These are phyloP conservation scores for Syncephalastrum contaminatum DNA, from an alignment of 371 early-diverging fungal species.

Conservation along the genomic window DNA sequence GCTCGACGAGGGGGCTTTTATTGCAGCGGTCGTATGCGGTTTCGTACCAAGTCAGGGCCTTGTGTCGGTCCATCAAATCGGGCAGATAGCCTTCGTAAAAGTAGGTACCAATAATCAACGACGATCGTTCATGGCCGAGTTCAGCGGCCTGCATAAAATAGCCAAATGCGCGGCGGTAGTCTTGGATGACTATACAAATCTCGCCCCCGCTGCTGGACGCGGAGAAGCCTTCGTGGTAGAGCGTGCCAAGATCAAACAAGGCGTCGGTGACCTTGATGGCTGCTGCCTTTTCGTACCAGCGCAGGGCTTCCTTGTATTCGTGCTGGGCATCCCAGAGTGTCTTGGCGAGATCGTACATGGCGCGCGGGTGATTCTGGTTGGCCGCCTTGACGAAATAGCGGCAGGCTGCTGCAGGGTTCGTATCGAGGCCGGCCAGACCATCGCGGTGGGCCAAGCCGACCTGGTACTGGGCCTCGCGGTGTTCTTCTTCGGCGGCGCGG, in stretches of 20 bases:
- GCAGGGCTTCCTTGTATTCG: slow-evolving; percentile 26
- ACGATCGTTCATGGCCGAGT: slow-evolving; percentile 8
- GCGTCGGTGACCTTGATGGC: slow-evolving; percentile 12
- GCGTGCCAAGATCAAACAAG: slow-evolving; percentile 10
- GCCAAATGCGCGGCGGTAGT: slow-evolving; percentile 13
- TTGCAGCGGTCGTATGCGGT: slow-evolving; percentile 7
- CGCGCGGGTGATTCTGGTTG: slow-evolving; percentile 27
- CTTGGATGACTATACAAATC: slow-evolving; percentile 8
- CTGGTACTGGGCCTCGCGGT: slow-evolving; percentile 29
- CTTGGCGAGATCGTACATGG: slow-evolving; percentile 26
- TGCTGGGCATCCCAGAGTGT: slow-evolving; percentile 19
- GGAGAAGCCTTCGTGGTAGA: slow-evolving; percentile 19
- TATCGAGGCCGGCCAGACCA: slow-evolving; percentile 26
- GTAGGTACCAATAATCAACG: slow-evolving; percentile 21
- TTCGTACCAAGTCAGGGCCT: slow-evolving; percentile 17
- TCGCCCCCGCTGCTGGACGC: neutral
- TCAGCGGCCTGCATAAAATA: slow-evolving; percentile 19
- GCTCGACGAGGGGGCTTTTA: slow-evolving; percentile 12
- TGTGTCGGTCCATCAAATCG: slow-evolving; percentile 3
- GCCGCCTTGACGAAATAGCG: slow-evolving; percentile 31
- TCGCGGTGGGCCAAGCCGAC: slow-evolving; percentile 30
- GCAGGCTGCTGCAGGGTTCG: slow-evolving; percentile 24
- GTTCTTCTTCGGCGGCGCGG: slow-evolving; percentile 12
- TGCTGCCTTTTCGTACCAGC: slow-evolving; percentile 20
- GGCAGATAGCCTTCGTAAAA: slow-evolving; percentile 15